These are phyloP conservation scores for Scleroderma citrinum DNA, from an alignment of 768 basidiomycete genomes.

Conservation along the genomic window DNA sequence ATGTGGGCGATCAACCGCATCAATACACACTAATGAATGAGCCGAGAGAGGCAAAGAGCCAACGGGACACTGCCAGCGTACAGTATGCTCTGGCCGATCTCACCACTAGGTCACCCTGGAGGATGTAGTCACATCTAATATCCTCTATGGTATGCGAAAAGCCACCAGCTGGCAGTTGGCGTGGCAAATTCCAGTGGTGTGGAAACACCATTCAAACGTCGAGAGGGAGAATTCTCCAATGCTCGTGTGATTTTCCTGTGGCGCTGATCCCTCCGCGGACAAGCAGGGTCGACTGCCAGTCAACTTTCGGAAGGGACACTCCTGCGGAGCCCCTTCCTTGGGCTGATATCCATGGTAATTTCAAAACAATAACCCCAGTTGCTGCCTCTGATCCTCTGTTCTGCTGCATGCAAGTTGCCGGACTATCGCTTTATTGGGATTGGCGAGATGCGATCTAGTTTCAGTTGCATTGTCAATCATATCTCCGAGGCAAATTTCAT, in stretches of 20 bases:
- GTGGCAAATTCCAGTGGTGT: neutral
- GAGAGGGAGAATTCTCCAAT: neutral
- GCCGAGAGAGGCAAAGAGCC: too few relatives aligned
- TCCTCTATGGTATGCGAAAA: too few relatives aligned
- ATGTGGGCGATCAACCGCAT: too few relatives aligned
- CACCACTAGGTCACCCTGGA: neutral
- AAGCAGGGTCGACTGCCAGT: too few relatives aligned
- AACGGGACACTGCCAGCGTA: neutral
- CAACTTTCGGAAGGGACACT: neutral
- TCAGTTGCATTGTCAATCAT: too few relatives aligned
- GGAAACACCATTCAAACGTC: neutral
- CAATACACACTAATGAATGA: too few relatives aligned
- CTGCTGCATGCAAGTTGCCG: neutral
- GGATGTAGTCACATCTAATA: too few relatives aligned
- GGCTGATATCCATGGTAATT: neutral
- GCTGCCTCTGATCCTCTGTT: too few relatives aligned
- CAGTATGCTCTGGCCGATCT: too few relatives aligned
- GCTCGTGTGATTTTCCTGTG: neutral
- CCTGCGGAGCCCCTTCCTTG: neutral
- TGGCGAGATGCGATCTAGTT: neutral
- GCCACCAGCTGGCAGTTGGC: too few relatives aligned
- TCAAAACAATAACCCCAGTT: neutral
- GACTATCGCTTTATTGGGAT: neutral
- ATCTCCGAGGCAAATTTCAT: too few relatives aligned
- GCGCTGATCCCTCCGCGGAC: neutral